phyloP scores from a whole-genome alignment of 257 asterid species.

The Striga asiatica region DNA sequence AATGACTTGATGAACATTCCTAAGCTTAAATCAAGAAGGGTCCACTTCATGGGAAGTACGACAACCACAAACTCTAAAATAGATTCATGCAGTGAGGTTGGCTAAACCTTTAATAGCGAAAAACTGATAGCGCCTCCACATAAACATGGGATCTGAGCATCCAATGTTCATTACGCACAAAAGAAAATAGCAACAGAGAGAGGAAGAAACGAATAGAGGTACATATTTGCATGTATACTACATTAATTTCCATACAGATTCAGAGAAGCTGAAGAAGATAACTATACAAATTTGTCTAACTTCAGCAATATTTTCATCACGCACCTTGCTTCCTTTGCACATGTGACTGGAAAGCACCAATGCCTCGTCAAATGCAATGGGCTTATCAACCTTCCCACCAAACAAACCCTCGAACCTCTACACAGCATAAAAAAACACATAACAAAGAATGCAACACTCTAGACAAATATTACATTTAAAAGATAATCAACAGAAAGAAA shows the following conservation, averaged over 20 bases:
- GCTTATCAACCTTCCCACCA: constrained; percentile 84
- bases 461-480: background rate
- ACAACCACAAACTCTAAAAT: background rate
- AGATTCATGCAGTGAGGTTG: constrained; percentile 6
- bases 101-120: constrained; percentile 1
- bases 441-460: background rate
- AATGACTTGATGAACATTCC: background rate
- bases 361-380: constrained; percentile 66
- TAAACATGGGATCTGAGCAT: background rate
- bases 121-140: background rate
- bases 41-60: background rate
- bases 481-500: constrained; percentile 5
- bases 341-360: constrained; percentile 78
- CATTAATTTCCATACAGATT: background rate
- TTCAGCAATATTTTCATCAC: constrained; percentile 10
- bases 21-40: background rate
- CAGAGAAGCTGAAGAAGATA: constrained; percentile 3
- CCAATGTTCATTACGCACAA: background rate
- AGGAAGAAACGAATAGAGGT: background rate
- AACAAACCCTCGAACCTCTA: constrained; percentile 89
- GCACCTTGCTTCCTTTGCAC: constrained; percentile 79
- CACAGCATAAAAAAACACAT: constrained; percentile 9
- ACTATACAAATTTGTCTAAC: constrained; percentile 1
- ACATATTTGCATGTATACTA: background rate
- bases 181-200: background rate